Evolutionary conservation across 768 basidiomycete genomes (phyloP).

Genomic region (Tricholoma saponaceum): DNA sequence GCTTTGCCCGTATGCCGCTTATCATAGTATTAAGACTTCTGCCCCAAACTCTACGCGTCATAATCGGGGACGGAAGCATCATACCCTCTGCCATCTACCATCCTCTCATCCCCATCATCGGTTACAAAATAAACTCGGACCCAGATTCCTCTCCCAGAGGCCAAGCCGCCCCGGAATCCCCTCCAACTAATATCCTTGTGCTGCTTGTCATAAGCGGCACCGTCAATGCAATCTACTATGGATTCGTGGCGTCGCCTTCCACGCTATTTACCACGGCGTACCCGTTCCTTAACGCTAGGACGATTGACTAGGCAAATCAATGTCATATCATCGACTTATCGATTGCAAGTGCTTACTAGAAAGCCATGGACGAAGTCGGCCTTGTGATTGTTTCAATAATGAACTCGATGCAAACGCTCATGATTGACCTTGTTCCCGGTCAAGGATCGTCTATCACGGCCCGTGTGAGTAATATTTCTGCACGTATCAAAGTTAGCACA

Average conservation of each 20-base stretch:
- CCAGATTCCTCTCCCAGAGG: no score
- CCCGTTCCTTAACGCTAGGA: slow-evolving; percentile 55
- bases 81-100: slow-evolving; percentile 42
- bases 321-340: not conserved
- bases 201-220: slow-evolving; percentile 49
- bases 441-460: slow-evolving; percentile 69
- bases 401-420: slow-evolving; percentile 56
- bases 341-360: not conserved
- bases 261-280: slow-evolving; percentile 58
- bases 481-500: not conserved
- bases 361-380: slow-evolving; percentile 43
- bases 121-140: not conserved
- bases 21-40: slow-evolving; percentile 36
- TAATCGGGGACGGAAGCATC: slow-evolving; percentile 53
- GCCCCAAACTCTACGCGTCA: slow-evolving; percentile 49
- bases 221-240: slow-evolving; percentile 54
- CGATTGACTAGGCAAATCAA: slow-evolving; percentile 51
- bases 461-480: slow-evolving; percentile 45
- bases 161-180: slow-evolving; percentile 39
- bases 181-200: slow-evolving; percentile 52
- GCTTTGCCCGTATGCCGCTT: slow-evolving; percentile 27
- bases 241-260: slow-evolving; percentile 56
- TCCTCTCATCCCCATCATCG: slow-evolving; percentile 49
- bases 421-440: slow-evolving; percentile 59
- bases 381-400: slow-evolving; percentile 40